Conservation (phyloP, 179 eudicot species). For the Heliamphora ciliata region DNA sequence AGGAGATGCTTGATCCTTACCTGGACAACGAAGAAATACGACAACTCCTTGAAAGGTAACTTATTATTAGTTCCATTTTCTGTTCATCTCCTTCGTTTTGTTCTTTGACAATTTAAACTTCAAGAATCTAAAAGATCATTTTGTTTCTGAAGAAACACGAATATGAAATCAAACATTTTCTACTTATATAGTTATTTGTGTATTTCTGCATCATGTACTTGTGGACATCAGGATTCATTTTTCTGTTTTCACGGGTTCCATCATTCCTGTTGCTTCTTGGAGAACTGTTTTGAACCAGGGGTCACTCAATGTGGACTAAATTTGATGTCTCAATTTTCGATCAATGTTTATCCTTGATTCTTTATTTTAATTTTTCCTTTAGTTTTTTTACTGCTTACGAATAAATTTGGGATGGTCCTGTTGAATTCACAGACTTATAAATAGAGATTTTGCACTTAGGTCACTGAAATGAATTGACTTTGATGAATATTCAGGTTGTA, state of each 20-base stretch:
- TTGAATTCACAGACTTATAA: too few relatives aligned
- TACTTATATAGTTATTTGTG: background rate
- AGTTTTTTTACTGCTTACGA: background rate
- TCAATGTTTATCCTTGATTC: background rate
- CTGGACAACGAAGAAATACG: conserved; percentile 56
- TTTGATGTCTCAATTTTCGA: background rate
- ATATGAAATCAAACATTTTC: background rate
- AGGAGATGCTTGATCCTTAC: conserved; percentile 55
- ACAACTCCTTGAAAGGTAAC: conserved; percentile 64
- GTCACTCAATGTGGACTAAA: background rate
- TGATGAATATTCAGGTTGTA: background rate
- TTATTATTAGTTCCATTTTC: background rate
- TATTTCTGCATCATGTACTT: background rate
- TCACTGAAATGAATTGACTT: background rate
- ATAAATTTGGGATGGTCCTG: too few relatives aligned
- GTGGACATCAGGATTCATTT: background rate
- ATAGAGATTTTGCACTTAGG: background rate
- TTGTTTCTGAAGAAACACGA: conserved; percentile 1
- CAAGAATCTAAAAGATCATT: background rate
- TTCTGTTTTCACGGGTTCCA: too few relatives aligned
- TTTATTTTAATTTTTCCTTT: background rate
- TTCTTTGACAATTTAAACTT: background rate
- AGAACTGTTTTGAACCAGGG: too few relatives aligned
- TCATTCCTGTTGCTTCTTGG: too few relatives aligned
- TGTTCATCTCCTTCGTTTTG: background rate